Conservation (phyloP, 148 eudicot species). For the Fallopia convolvulus region DNA sequence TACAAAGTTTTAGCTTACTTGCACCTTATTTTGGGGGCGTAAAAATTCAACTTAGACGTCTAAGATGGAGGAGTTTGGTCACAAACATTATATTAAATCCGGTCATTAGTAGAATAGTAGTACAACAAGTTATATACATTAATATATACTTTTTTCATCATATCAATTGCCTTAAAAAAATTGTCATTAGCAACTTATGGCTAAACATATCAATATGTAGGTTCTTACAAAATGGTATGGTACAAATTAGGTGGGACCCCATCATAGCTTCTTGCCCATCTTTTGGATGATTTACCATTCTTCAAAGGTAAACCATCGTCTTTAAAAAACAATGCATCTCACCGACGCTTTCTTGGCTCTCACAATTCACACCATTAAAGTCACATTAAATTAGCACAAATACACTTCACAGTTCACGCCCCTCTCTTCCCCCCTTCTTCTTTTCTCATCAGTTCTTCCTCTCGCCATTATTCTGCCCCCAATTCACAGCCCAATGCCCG, state of each 20-base stretch:
- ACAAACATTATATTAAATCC: too few species aligned
- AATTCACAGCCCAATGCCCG: conserved; percentile 1
- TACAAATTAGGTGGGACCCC: background rate
- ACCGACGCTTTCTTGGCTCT: conserved; percentile 11
- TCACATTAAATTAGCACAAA: conserved; percentile 6
- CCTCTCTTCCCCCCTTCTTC: background rate
- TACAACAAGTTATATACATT: too few species aligned
- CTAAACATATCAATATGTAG: background rate
- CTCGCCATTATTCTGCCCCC: background rate
- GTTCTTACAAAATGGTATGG: background rate
- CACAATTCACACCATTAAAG: background rate
- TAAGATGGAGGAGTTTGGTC: too few species aligned
- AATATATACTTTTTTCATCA: too few species aligned
- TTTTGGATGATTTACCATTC: background rate
- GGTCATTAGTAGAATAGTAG: too few species aligned
- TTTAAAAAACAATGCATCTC: conserved; percentile 1
- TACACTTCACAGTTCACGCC: conserved; percentile 8
- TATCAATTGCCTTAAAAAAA: too few species aligned
- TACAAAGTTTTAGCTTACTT: background rate
- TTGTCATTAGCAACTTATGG: too few species aligned
- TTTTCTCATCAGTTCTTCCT: background rate
- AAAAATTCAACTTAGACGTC: too few species aligned
- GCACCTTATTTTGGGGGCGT: too few species aligned
- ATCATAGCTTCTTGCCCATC: background rate
- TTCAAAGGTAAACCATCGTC: conserved; percentile 4